These are phyloP conservation scores for Russula ochroleuca DNA, from an alignment of 768 basidiomycete genomes.

Conservation along the genomic window DNA sequence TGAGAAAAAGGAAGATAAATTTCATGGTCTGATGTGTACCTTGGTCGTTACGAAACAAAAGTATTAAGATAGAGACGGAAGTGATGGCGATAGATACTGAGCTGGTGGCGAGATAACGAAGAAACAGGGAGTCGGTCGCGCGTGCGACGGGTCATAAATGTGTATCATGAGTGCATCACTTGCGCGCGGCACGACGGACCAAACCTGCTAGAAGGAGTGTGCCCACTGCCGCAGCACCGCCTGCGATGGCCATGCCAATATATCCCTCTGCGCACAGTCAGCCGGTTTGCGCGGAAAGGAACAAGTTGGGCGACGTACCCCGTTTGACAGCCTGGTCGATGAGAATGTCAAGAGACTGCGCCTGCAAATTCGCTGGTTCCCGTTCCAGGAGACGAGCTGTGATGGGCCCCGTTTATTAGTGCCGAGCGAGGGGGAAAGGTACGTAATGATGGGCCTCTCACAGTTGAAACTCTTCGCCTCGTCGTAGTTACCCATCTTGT, in stretches of 20 bases:
- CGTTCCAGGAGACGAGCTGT: slow-evolving; percentile 81
- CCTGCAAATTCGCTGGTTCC: slow-evolving; percentile 92
- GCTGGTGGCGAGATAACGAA: background rate
- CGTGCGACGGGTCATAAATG: background rate
- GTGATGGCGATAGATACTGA: slow-evolving; percentile 16
- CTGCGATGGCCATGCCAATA: slow-evolving; percentile 94
- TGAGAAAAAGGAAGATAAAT: background rate
- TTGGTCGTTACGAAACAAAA: slow-evolving; percentile 6
- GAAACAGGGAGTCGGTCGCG: background rate
- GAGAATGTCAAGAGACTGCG: slow-evolving; percentile 76
- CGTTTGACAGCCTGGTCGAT: slow-evolving; percentile 82
- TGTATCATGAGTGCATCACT: slow-evolving; percentile 28
- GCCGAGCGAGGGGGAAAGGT: background rate
- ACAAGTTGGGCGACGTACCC: slow-evolving; percentile 46
- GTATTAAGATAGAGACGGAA: slow-evolving; percentile 11
- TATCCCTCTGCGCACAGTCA: slow-evolving; percentile 74
- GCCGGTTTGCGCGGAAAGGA: slow-evolving; percentile 3
- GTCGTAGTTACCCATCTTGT: slow-evolving; percentile 93
- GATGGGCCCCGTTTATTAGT: background rate
- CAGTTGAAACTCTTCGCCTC: slow-evolving; percentile 92
- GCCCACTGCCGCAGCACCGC: slow-evolving; percentile 83
- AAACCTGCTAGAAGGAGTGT: slow-evolving; percentile 68
- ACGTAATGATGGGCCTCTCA: slow-evolving; percentile 37
- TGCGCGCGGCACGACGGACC: slow-evolving; percentile 76
- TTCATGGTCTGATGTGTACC: background rate